Evolutionary conservation across 2,329 filamentous ascomycete genomes (phyloP).

Genomic region (Fonsecaea erecta): DNA sequence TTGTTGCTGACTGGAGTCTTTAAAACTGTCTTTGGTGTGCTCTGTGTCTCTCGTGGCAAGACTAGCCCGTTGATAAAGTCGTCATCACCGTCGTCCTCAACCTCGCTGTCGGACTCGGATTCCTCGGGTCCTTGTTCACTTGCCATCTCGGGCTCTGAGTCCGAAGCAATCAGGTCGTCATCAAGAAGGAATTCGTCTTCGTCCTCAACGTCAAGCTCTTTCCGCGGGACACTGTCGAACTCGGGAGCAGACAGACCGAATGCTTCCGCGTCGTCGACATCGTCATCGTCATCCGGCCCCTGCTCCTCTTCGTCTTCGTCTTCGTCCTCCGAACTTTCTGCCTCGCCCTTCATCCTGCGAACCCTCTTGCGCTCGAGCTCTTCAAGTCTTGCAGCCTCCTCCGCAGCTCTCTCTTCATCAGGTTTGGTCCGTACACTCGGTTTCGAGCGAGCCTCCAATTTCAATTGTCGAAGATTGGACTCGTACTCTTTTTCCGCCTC

Average conservation of each 20-base stretch:
- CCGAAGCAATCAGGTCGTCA: slow-evolving; percentile 82
- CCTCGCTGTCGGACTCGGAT: slow-evolving; percentile 61
- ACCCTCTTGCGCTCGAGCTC: slow-evolving; percentile 81
- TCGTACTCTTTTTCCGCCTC: slow-evolving; percentile 88
- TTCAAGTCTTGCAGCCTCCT: slow-evolving; percentile 76
- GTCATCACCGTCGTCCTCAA: slow-evolving; percentile 64
- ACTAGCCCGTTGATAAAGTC: slow-evolving; percentile 75
- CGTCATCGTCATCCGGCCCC: slow-evolving; percentile 57
- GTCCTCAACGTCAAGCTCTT: slow-evolving; percentile 75
- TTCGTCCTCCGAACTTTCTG: slow-evolving; percentile 67
- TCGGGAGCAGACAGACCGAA: slow-evolving; percentile 64
- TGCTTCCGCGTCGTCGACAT: slow-evolving; percentile 61
- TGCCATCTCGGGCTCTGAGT: slow-evolving; percentile 60
- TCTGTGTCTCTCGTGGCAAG: slow-evolving; percentile 41
- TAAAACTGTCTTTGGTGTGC: slow-evolving; percentile 59
- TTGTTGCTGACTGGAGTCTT: slow-evolving; percentile 56
- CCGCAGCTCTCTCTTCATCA: slow-evolving; percentile 79
- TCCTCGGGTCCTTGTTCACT: slow-evolving; percentile 46
- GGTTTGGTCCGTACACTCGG: slow-evolving; percentile 90
- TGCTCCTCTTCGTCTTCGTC: slow-evolving; percentile 49
- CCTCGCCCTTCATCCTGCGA: slow-evolving; percentile 84
- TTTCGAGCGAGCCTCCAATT: slow-evolving; percentile 80
- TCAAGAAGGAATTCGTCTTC: slow-evolving; percentile 94
- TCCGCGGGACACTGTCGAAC: slow-evolving; percentile 41
- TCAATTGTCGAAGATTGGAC: slow-evolving; percentile 76